phyloP scores from a whole-genome alignment of 345 rosid species.

The Balakata baccata region DNA sequence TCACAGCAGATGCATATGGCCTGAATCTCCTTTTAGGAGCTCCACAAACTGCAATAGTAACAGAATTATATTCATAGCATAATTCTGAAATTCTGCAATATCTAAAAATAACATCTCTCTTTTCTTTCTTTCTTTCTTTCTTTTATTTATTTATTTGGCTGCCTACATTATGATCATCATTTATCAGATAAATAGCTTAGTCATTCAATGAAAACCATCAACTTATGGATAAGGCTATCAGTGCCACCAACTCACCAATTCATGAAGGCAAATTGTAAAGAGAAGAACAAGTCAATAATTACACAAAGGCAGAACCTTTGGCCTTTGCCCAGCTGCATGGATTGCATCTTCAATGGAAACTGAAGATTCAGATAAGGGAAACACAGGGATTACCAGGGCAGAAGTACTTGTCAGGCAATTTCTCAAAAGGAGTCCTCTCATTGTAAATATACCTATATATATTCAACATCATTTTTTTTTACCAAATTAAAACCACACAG shows the following conservation, averaged over 20 bases:
- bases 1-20: constrained; percentile 56
- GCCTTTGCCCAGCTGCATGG: too few species aligned
- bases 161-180: too few species aligned
- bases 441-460: constrained; percentile 71
- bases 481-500: neutral
- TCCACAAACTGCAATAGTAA: constrained; percentile 65
- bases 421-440: constrained; percentile 86
- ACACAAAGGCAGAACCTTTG: too few species aligned
- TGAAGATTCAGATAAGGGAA: neutral
- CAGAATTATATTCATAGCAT: neutral
- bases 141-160: too few species aligned
- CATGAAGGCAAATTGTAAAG: too few species aligned
- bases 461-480: neutral
- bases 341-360: neutral
- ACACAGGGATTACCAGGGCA: constrained; percentile 58
- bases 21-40: constrained; percentile 92
- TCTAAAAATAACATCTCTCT: neutral
- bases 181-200: too few species aligned
- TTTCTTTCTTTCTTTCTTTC: too few species aligned
- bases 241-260: too few species aligned
- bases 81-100: neutral
- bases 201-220: too few species aligned
- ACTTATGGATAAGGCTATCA: too few species aligned
- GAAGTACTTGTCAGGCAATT: constrained; percentile 65
- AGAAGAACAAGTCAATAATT: too few species aligned